Conservation (phyloP, 2,329 filamentous ascomycete species). For the Hortaea werneckii region DNA sequence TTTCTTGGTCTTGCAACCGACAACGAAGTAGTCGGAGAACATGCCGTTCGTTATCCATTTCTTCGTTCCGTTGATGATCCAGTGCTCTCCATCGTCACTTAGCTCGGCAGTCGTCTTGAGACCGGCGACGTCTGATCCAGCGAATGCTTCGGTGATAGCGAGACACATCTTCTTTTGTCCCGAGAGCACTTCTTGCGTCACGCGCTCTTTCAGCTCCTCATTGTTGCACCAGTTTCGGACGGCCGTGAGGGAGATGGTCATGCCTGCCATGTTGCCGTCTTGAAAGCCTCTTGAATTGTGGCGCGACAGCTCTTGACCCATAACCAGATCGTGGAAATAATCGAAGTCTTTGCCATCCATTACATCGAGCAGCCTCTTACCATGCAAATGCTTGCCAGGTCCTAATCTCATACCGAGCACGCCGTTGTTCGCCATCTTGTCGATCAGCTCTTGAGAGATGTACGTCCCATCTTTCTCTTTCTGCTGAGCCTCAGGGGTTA, state of each 20-base stretch:
- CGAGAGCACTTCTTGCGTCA: slow-evolving; percentile 62
- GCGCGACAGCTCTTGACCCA: slow-evolving; percentile 62
- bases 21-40: slow-evolving; percentile 75
- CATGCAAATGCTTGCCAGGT: slow-evolving; percentile 71
- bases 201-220: slow-evolving; percentile 51
- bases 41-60: slow-evolving; percentile 72
- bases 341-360: slow-evolving; percentile 74
- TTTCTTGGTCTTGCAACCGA: slow-evolving; percentile 67
- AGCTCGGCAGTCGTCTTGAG: slow-evolving; percentile 69
- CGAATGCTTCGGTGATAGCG: slow-evolving; percentile 82
- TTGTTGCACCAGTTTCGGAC: slow-evolving; percentile 70
- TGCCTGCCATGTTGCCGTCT: slow-evolving; percentile 78
- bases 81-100: slow-evolving; percentile 64
- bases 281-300: slow-evolving; percentile 72
- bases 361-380: slow-evolving; percentile 57
- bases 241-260: slow-evolving; percentile 72
- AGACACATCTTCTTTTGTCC: slow-evolving; percentile 83
- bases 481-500: slow-evolving; percentile 64
- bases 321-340: slow-evolving; percentile 75
- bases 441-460: slow-evolving; percentile 61
- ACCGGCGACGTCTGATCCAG: slow-evolving; percentile 71
- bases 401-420: slow-evolving; percentile 75
- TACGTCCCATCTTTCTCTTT: slow-evolving; percentile 65
- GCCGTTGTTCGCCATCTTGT: slow-evolving; percentile 64
- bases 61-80: slow-evolving; percentile 62